Conservation (phyloP, 2,329 filamentous ascomycete genomes). For the Paracoccidioides brasiliensis region DNA sequence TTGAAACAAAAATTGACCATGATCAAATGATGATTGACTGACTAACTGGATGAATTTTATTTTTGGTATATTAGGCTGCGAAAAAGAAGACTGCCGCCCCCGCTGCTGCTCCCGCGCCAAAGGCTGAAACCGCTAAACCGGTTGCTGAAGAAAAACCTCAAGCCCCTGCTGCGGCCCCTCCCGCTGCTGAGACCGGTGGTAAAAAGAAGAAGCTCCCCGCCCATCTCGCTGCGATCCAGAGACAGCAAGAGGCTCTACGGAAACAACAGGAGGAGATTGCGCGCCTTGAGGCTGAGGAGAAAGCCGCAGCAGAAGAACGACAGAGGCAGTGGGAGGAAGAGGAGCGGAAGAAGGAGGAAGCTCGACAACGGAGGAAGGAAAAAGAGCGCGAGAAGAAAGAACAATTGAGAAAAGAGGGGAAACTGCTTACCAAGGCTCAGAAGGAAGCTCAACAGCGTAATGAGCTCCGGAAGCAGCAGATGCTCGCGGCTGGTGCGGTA, state of each 20-base stretch:
- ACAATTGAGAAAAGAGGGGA: conserved; percentile 36
- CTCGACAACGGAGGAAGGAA: conserved; percentile 35
- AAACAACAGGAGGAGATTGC: conserved; percentile 35
- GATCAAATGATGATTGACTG: not conserved
- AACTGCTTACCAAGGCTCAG: conserved; percentile 37
- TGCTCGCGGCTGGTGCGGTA: conserved; percentile 35
- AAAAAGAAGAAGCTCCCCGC: conserved; percentile 83
- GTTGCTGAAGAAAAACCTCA: conserved; percentile 25
- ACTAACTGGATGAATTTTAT: conserved; percentile 3
- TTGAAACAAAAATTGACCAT: not conserved
- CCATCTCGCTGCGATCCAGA: conserved; percentile 38
- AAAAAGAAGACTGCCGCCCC: conserved; percentile 61
- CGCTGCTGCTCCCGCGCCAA: conserved; percentile 34
- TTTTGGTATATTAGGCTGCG: conserved; percentile 45
- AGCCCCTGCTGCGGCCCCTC: conserved; percentile 20
- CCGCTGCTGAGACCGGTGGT: conserved; percentile 25
- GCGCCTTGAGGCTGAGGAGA: conserved; percentile 27
- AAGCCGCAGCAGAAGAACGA: conserved; percentile 28
- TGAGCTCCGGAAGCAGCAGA: conserved; percentile 37
- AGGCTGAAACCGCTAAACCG: conserved; percentile 42
- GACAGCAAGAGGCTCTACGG: conserved; percentile 35
- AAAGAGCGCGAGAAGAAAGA: conserved; percentile 40
- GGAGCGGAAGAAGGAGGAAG: conserved; percentile 35
- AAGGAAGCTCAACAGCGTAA: conserved; percentile 35
- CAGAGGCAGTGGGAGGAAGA: conserved; percentile 30